Percentiles rank a stretch among this genome's conserved stretches.
Conservation (phyloP, 2,329 filamentous ascomycete species). For the Aureobasidium subglaciale region DNA sequence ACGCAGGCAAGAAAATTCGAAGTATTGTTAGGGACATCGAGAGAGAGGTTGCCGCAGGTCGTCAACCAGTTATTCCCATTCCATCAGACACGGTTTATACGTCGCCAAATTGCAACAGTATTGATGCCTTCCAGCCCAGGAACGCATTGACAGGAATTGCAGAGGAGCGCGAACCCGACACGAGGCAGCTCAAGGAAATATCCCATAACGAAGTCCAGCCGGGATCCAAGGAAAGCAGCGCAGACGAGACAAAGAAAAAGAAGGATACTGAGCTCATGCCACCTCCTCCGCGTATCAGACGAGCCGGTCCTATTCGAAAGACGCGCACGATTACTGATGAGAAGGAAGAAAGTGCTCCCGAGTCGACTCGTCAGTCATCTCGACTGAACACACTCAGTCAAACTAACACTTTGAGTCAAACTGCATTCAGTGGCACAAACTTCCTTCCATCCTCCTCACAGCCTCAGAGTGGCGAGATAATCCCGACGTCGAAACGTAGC, state of each 20-base stretch:
- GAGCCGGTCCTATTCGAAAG: constrained; percentile 12
- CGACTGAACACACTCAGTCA: constrained; percentile 8
- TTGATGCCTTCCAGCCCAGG: constrained; percentile 29
- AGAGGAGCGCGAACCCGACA: constrained; percentile 36
- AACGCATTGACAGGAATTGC: constrained; percentile 33
- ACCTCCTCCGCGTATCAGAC: constrained; percentile 21
- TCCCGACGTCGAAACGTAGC: constrained; percentile 23
- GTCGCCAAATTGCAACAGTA: constrained; percentile 35
- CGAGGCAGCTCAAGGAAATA: constrained; percentile 36
- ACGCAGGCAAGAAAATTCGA: constrained; percentile 40
- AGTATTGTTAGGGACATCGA: constrained; percentile 45
- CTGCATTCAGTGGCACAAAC: constrained; percentile 1
- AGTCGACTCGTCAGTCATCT: constrained; percentile 3
- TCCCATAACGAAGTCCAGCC: constrained; percentile 36
- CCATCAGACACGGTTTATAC: constrained; percentile 42
- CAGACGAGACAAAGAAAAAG: constrained; percentile 18
- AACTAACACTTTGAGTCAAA: constrained; percentile 9
- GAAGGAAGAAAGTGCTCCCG: not conserved
- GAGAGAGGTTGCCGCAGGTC: constrained; percentile 41
- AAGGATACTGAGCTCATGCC: constrained; percentile 29
- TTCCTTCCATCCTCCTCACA: constrained; percentile 4
- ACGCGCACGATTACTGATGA: not conserved
- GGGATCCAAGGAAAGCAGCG: not conserved
- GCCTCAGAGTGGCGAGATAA: constrained; percentile 2
- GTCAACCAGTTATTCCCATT: constrained; percentile 43